Evolutionary conservation across 139 green algal species (phyloP), one percentile per base, ranked within the genome.

Genomic region (Ulvella scutata): DNA sequence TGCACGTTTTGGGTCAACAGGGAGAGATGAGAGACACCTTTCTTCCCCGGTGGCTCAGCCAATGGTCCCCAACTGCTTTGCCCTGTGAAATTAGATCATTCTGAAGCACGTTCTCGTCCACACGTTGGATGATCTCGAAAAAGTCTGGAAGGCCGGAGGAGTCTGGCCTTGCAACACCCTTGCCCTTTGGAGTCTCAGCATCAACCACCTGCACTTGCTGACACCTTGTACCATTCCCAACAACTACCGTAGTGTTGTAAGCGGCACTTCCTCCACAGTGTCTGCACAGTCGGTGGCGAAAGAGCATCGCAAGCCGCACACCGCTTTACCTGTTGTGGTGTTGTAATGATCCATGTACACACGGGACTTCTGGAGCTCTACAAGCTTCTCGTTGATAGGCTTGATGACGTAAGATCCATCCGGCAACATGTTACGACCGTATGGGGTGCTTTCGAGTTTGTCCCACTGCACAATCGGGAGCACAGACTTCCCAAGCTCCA

Each of bases 321-420:
- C 51, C 51, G 31, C 6, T n/a, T 26, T n/a, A 29, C 33, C 51
- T 29, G 37, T n/a, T 67, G 82, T 76, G 74, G 72, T 83, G 40
- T 72, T 38, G 74, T 86, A 86, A 43, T 86, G 82, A 77, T 86
- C 82, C 77, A 86, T 80, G 1, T 62, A 62, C 21, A 85, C 38
- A 21, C 26, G 35, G 28, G 62, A 74, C 10, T 39, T 43, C 28
- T 43, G 62, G 7, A 74, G 62, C 17, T 67, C 51, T 29, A 23
- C 20, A n/a, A 67, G 51, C 9, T 67, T 10, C 33, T 67, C 13
- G 33, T 67, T 26, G n/a, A 67, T 26, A 31, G 51, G 51, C 20
- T 67, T 67, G 9, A 67, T 26, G 33, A 67, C 20, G 17, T 67
- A 67, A 26, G 6, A 36, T 67, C 51, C 51, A 67, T 67, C 51